These are phyloP conservation scores for Xylariales sp. DNA, from an alignment of 2,329 filamentous ascomycete genomes.

Conservation along the genomic window DNA sequence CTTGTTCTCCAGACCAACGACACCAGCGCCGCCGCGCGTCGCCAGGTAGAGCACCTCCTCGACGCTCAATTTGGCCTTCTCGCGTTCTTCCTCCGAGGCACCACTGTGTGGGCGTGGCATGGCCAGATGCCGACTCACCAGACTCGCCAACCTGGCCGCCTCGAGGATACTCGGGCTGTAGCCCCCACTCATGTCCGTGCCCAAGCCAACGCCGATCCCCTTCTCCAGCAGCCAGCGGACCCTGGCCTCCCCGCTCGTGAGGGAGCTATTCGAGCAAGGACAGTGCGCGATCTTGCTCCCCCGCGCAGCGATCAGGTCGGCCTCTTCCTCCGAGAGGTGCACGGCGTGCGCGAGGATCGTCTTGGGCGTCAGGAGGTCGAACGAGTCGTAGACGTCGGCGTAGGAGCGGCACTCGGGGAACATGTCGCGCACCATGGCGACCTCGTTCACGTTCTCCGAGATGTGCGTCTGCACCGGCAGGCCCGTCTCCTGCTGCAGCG, in stretches of 20 bases:
- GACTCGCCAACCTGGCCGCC: slow-evolving; percentile 72
- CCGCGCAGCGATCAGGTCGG: slow-evolving; percentile 54
- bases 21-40: slow-evolving; percentile 79
- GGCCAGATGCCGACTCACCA: slow-evolving; percentile 70
- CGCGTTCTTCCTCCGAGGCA: slow-evolving; percentile 19
- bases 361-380: slow-evolving; percentile 61
- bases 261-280: slow-evolving; percentile 76
- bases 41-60: slow-evolving; percentile 84
- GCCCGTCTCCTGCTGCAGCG: slow-evolving; percentile 55
- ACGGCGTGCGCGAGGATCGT: slow-evolving; percentile 86
- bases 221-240: slow-evolving; percentile 70
- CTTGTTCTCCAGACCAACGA: slow-evolving; percentile 66
- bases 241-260: slow-evolving; percentile 73
- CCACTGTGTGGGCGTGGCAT: slow-evolving; percentile 33
- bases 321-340: slow-evolving; percentile 66
- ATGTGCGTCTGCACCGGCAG: slow-evolving; percentile 85
- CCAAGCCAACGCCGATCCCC: slow-evolving; percentile 76
- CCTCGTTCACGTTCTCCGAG: slow-evolving; percentile 73
- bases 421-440: slow-evolving; percentile 62
- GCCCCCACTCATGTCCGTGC: slow-evolving; percentile 87
- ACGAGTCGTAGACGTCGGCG: slow-evolving; percentile 71
- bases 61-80: slow-evolving; percentile 65
- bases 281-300: slow-evolving; percentile 75
- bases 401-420: slow-evolving; percentile 66
- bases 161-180: slow-evolving; percentile 79